Conservation (phyloP, 345 rosid genomes). For the Eucalyptus urophylla region DNA sequence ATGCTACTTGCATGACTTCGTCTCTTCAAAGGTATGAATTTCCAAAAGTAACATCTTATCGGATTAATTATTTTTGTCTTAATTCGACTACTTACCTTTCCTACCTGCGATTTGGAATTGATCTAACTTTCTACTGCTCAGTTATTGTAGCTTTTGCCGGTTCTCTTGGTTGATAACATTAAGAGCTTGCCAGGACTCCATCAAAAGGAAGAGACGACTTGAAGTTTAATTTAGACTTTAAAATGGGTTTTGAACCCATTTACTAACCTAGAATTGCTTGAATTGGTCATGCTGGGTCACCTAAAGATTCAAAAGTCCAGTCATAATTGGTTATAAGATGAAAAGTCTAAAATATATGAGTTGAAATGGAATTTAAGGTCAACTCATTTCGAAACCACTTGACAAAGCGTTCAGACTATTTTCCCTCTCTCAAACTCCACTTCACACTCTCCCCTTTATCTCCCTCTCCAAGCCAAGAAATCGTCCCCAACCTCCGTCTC, state of each 20-base stretch:
- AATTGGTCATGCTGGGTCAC: too few species aligned
- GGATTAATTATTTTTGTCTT: not conserved
- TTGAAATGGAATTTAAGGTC: not conserved
- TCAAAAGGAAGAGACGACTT: not conserved
- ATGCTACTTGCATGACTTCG: not conserved
- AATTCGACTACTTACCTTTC: not conserved
- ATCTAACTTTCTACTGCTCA: not conserved
- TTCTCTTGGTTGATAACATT: not conserved
- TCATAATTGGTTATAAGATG: not conserved
- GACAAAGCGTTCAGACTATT: not conserved
- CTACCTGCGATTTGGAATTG: not conserved
- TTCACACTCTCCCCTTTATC: not conserved
- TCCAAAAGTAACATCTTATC: not conserved
- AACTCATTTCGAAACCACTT: not conserved
- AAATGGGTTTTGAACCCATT: not conserved
- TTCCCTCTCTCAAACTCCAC: not conserved
- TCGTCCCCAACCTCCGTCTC: too few species aligned
- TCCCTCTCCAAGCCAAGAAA: too few species aligned
- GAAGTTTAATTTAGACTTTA: accelerated
- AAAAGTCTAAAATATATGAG: not conserved
- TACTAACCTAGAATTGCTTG: accelerated
- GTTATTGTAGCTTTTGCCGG: not conserved
- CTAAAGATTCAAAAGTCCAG: too few species aligned
- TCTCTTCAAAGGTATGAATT: not conserved
- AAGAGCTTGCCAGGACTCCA: accelerated